Percentiles rank a stretch among this genome's conserved stretches.
These are phyloP conservation scores for Raphanus sativus DNA, from an alignment of 345 rosid species.

Conservation along the genomic window DNA sequence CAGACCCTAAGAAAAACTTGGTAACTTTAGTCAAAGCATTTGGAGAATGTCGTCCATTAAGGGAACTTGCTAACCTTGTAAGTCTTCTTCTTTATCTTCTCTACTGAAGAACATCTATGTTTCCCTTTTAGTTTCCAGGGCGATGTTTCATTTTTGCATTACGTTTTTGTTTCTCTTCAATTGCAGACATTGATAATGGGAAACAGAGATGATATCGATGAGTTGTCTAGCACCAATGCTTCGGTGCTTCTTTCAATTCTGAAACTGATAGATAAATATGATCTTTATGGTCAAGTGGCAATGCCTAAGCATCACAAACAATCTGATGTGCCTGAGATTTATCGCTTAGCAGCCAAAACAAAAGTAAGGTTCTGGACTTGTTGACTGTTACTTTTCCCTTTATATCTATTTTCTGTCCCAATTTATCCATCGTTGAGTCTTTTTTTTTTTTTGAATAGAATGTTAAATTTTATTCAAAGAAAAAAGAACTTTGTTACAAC, in stretches of 20 bases:
- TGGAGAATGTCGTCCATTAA: conserved; percentile 71
- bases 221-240: conserved; percentile 63
- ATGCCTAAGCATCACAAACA: conserved; percentile 79
- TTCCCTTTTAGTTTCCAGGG: background rate
- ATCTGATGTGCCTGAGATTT: conserved; percentile 66
- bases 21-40: conserved; percentile 73
- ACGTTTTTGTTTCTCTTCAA: background rate
- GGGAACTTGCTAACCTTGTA: conserved; percentile 80
- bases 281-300: conserved; percentile 75
- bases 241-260: conserved; percentile 63
- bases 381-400: background rate
- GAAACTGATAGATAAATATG: conserved; percentile 65
- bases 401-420: background rate
- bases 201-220: conserved; percentile 68
- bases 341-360: conserved; percentile 64
- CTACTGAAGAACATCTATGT: background rate
- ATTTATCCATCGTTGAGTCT: background rate
- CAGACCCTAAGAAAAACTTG: conserved; percentile 76
- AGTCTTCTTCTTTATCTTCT: conserved; percentile 8
- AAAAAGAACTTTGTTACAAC: no score
- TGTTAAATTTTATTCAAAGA: no score
- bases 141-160: background rate
- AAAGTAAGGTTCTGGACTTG: conserved; percentile 43
- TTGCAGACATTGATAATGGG: conserved; percentile 73
- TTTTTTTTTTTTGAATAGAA: no score